Base-by-base conservation (phyloP, 495 filamentous ascomycete species). In the Neurospora africana region DNA sequence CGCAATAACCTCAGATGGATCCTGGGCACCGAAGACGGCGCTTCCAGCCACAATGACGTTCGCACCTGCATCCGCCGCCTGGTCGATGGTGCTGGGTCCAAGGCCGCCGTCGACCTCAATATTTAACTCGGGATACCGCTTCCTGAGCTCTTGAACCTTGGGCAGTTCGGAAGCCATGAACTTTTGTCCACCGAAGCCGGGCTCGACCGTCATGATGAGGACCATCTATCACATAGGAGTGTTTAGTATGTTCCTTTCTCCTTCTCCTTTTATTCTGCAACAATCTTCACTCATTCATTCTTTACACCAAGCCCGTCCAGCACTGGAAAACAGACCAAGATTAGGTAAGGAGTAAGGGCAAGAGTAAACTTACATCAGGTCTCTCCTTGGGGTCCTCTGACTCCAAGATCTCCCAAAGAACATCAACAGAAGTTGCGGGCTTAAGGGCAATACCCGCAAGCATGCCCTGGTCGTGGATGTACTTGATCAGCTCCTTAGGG, bases 11-110 rank as follows among this genome's bases (percentile, higher is more conserved):
- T 93, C 91, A 23, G 84, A 88, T 0, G 95, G 95, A 76, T 96
- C 91, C 78, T 91, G 84, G 17, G 96, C 96, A 15, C 95, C 95
- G 81, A 98, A 99, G 47, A 99, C 91, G 5, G 95, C 96, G 74
- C 92, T 95, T n/a, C 95, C 95, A 9, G 95, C 96, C 40, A 99
- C 95, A 77, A 99, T 99, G 69, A 99, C 95, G 77, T 98, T 99
- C 41, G 95, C 95, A 15, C 95, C 95, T 0, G 95, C 95, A 69
- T 97, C 94, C 0, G 96, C 96, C 5, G 95, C 96, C 80, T 93
- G 90, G 78, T 96, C 95, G 76, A 99, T 93, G 2, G 96, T 99
- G 69, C 90, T 90, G 67, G 92, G 86, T 3, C 93, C 93, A 40
- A 99, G 78, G 8, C 95, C 95, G 47, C 95, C 95, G 80, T 99